Percentiles rank a stretch among this genome's conserved stretches.
Evolutionary conservation across 2,329 filamentous ascomycete species (phyloP).

Genomic region (Phaeophleospora eucalypticola): DNA sequence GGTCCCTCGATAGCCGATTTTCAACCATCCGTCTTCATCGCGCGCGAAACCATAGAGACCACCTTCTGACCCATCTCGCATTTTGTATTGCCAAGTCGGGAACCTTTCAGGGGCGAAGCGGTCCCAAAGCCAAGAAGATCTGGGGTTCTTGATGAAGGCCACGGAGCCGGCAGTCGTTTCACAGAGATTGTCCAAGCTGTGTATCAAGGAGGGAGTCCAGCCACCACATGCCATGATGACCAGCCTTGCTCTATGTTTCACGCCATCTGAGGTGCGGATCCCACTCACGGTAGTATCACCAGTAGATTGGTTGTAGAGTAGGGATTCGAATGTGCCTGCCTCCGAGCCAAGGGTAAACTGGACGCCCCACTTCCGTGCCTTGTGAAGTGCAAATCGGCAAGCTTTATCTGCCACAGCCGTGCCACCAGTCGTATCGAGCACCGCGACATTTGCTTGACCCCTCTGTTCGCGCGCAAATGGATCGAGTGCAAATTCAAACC

Average conservation of each 20-base stretch:
- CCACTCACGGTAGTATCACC: conserved; percentile 3
- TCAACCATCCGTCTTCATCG: conserved; percentile 43
- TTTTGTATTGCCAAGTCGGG: conserved; percentile 38
- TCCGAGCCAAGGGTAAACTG: neutral
- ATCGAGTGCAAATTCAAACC: conserved; percentile 9
- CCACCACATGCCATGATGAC: conserved; percentile 24
- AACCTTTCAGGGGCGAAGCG: conserved; percentile 43
- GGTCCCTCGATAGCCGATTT: conserved; percentile 51
- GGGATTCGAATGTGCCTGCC: neutral
- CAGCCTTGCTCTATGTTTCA: conserved; percentile 33
- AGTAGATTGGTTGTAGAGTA: neutral
- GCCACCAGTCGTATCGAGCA: conserved; percentile 2
- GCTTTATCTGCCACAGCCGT: neutral
- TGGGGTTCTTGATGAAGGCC: conserved; percentile 42
- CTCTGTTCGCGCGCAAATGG: conserved; percentile 5
- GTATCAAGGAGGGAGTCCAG: conserved; percentile 34
- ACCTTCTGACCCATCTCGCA: conserved; percentile 25
- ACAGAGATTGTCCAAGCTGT: conserved; percentile 29
- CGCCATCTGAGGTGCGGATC: conserved; percentile 36
- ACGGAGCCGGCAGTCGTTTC: conserved; percentile 49
- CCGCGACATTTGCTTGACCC: neutral
- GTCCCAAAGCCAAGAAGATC: conserved; percentile 35
- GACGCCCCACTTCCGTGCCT: neutral
- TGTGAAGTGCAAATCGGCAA: neutral
- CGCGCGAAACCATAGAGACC: conserved; percentile 50